Conservation (phyloP, 257 asterid genomes). For the Solanum raphanifolium region DNA sequence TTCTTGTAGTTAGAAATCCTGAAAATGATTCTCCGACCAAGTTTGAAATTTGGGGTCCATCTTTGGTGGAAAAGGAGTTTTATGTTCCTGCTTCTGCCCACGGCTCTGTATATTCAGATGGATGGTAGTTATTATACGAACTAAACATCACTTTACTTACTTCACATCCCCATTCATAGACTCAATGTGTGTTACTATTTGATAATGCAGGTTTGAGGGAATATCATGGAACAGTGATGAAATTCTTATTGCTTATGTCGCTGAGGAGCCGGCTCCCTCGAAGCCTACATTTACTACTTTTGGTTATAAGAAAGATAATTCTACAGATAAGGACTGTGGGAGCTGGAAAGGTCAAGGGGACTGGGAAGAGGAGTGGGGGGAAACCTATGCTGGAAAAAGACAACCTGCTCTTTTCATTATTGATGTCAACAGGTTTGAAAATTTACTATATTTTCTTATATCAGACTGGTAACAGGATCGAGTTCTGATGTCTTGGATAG, state of each 20-base stretch:
- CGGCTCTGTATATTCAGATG: conserved; percentile 79
- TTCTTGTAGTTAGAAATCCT: conserved; percentile 60
- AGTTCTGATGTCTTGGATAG: not conserved
- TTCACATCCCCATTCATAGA: not conserved
- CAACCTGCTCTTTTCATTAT: conserved; percentile 85
- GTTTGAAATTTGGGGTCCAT: conserved; percentile 79
- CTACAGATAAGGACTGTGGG: conserved; percentile 55
- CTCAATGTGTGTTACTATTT: not conserved
- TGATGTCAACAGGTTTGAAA: conserved; percentile 37
- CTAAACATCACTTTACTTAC: not conserved
- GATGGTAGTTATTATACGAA: conserved; percentile 44
- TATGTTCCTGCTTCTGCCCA: conserved; percentile 56
- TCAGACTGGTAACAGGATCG: not conserved
- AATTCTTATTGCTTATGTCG: conserved; percentile 78
- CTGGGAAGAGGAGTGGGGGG: conserved; percentile 99
- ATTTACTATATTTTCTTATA: not conserved
- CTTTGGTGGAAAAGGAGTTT: conserved; percentile 64
- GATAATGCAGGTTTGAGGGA: conserved; percentile 76
- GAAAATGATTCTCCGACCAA: conserved; percentile 86
- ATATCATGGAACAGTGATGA: conserved; percentile 89
- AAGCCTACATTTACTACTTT: conserved; percentile 58
- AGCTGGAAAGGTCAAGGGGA: conserved; percentile 94
- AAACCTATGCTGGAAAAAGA: conserved; percentile 81
- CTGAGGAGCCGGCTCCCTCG: conserved; percentile 70
- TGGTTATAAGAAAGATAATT: conserved; percentile 50